Conservation (phyloP, 139 green algal species). For the Auxenochlorella pyrenoidosa region DNA sequence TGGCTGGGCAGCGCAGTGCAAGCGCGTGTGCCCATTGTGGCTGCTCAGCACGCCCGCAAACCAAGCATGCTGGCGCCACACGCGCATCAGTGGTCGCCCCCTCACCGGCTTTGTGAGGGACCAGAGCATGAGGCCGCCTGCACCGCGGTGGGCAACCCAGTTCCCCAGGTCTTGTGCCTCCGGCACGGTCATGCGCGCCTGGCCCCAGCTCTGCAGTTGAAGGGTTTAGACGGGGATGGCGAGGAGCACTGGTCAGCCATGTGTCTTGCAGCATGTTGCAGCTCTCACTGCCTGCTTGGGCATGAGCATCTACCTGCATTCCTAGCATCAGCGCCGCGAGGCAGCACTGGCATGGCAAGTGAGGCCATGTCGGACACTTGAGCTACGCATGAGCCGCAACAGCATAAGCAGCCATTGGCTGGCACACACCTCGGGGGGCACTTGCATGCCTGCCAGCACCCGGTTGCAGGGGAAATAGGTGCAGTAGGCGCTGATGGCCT, state of each 20-base stretch:
- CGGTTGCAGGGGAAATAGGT: conserved; percentile 27
- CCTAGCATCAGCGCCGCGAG: neutral
- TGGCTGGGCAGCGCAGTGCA: too few species aligned
- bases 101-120: neutral
- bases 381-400: too few species aligned
- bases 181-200: neutral
- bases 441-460: conserved; percentile 49
- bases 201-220: neutral
- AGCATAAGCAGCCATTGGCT: neutral
- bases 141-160: neutral
- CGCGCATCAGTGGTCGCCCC: too few species aligned
- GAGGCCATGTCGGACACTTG: too few species aligned
- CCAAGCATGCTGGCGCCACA: too few species aligned
- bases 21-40: too few species aligned
- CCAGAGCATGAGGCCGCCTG: conserved; percentile 29
- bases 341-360: too few species aligned
- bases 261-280: too few species aligned
- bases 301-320: neutral
- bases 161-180: neutral
- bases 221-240: neutral
- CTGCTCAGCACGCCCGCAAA: too few species aligned
- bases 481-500: conserved; percentile 45
- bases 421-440: conserved; percentile 45
- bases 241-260: too few species aligned
- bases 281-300: too few species aligned